Evolutionary conservation across 2,329 filamentous ascomycete genomes (phyloP).

Genomic region (Dactylellina drechsleri): DNA sequence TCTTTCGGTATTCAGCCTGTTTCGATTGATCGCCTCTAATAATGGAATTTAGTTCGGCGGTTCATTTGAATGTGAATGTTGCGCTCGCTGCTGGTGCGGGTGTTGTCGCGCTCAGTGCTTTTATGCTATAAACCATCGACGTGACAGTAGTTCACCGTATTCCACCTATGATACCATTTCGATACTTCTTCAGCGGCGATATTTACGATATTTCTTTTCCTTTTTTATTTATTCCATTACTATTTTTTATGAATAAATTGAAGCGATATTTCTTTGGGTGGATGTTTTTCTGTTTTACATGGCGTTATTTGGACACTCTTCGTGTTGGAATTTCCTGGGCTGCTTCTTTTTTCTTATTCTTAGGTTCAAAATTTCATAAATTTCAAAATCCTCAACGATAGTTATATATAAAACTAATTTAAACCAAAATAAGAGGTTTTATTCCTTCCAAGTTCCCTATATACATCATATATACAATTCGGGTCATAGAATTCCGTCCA

Average conservation of each 20-base stretch:
- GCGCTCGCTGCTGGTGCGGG: constrained; percentile 27
- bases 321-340: too few species aligned
- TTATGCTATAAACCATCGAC: constrained; percentile 28
- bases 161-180: not conserved
- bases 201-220: not conserved
- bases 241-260: not conserved
- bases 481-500: not conserved
- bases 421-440: too few species aligned
- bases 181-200: not conserved
- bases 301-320: too few species aligned
- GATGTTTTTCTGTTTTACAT: not conserved
- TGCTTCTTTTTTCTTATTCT: too few species aligned
- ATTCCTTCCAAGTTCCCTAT: too few species aligned
- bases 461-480: not conserved
- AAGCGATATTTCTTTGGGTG: not conserved
- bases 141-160: not conserved
- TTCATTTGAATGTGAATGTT: constrained; percentile 21
- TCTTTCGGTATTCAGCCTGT: not conserved
- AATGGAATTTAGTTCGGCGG: constrained; percentile 9
- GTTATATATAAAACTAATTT: too few species aligned
- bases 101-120: constrained; percentile 18
- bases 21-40: constrained; percentile 5
- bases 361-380: too few species aligned
- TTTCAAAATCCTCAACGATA: too few species aligned
- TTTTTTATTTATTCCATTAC: not conserved